Base-by-base conservation (phyloP, 306 rosid genomes). In the Fragaria vesca region DNA sequence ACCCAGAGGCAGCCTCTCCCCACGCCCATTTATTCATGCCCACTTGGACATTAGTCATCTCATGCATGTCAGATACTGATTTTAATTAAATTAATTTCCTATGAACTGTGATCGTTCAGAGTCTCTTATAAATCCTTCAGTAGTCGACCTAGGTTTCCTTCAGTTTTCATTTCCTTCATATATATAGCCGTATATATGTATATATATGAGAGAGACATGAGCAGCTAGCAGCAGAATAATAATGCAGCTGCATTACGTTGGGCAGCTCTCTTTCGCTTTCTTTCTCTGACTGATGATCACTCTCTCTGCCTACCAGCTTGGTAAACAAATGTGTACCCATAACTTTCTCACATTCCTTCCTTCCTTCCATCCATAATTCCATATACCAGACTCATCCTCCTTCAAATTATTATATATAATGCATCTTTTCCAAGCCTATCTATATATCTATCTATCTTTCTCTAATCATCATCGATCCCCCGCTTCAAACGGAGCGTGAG, bases 1-100 rank as follows among this genome's bases (percentile, higher is more conserved):
- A 83, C 80, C 82, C 89, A 84, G 87, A 82, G 82, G 82, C 90
- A 87, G 85, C 90, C 90, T 79, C 91, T 88, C 89, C 43, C 92
- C 92, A 81, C 89, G 55, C 91, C 96, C 96, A 89, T 85, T 82
- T 54, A 87, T 87, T 82, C 82, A 87, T 32, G 61, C 83, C 91
- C 96, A 93, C 83, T 86, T 86, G 92, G 87, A 87, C 88, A 87
- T 72, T 71, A 63, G 88, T 85, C 90, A 76, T 81, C 76, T 90
- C 93, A 74, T 86, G 93, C 91, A 71, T 89, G 91, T 90, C 96
- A 90, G 95, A 76, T 75, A 71, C 42, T 16, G 5, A 36, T 61
- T 26, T 12, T 3, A 16, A 30, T 30, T 32, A 32, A 6, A 63
- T 8, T 15, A 24, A 4, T 61, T 28, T 28, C 28, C 13, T 16